Conservation (phyloP, 176 grass and related monocot genomes). For the Phoenix roebelenii region DNA sequence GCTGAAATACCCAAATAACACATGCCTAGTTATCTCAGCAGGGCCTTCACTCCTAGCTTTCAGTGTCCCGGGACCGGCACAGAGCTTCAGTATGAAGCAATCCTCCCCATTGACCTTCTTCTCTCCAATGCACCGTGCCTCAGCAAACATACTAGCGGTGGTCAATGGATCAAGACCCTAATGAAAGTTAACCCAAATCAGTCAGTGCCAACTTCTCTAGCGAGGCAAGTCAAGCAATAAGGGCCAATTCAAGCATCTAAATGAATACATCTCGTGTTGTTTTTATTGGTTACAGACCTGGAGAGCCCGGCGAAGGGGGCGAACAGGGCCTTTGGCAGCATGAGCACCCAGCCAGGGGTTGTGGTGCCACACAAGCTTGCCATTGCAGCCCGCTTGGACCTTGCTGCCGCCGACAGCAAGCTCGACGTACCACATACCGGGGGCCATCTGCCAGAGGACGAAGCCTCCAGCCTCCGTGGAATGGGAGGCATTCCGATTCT, state of each 20-base stretch:
- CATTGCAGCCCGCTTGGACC: constrained; percentile 14
- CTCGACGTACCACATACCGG: constrained; percentile 15
- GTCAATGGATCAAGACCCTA: constrained; percentile 19
- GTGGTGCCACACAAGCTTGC: constrained; percentile 20
- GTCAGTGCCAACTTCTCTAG: too few relatives aligned
- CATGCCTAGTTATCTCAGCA: constrained; percentile 21
- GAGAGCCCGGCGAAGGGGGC: constrained; percentile 15
- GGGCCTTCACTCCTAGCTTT: constrained; percentile 16
- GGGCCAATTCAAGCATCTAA: too few relatives aligned
- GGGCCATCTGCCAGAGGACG: constrained; percentile 21
- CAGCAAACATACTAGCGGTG: constrained; percentile 11
- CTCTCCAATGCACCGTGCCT: constrained; percentile 16
- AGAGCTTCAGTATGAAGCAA: constrained; percentile 17
- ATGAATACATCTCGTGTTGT: too few relatives aligned
- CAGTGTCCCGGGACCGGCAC: constrained; percentile 4
- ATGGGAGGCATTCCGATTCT: background rate
- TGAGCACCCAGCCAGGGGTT: constrained; percentile 12
- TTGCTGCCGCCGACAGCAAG: constrained; percentile 9
- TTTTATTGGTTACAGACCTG: background rate
- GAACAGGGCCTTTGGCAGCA: constrained; percentile 15
- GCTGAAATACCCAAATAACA: constrained; percentile 19
- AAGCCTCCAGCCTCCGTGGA: constrained; percentile 7
- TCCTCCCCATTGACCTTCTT: constrained; percentile 18
- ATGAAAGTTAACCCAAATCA: background rate
- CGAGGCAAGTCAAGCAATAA: too few relatives aligned